Percentiles rank a stretch among this genome's conserved stretches.
Conservation (phyloP, 2,329 filamentous ascomycete genomes). For the Zasmidium cellare region DNA sequence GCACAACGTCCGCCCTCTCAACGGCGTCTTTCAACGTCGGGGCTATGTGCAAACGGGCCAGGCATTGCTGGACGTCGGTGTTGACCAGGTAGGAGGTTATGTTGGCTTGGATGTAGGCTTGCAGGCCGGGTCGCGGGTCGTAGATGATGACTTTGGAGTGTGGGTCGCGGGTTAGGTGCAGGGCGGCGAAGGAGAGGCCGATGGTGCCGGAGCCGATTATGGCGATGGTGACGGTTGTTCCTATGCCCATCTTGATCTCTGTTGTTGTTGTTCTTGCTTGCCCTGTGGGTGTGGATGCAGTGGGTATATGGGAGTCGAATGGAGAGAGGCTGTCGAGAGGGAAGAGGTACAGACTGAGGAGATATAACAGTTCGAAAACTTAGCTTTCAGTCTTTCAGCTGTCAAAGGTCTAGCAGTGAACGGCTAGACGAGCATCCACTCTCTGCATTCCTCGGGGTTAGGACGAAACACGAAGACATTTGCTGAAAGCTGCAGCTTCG, state of each 20-base stretch:
- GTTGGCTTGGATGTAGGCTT: slow-evolving; percentile 43
- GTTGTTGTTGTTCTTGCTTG: neutral
- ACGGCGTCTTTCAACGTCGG: slow-evolving; percentile 46
- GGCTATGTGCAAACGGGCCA: slow-evolving; percentile 39
- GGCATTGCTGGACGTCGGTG: slow-evolving; percentile 25
- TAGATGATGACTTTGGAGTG: slow-evolving; percentile 48
- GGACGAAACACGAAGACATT: no score
- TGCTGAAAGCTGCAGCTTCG: neutral
- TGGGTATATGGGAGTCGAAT: no score
- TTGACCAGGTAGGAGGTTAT: slow-evolving; percentile 47
- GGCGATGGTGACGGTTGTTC: slow-evolving; percentile 33
- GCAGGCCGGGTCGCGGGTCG: slow-evolving; percentile 52
- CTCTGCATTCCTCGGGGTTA: no score
- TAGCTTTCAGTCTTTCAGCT: neutral
- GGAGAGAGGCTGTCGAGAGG: no score
- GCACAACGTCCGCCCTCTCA: slow-evolving; percentile 51
- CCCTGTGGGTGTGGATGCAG: neutral
- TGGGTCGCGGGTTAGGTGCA: slow-evolving; percentile 50
- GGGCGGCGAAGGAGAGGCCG: slow-evolving; percentile 57
- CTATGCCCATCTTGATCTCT: neutral
- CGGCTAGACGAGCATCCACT: no score
- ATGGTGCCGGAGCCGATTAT: slow-evolving; percentile 52
- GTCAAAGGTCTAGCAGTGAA: no score
- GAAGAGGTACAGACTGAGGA: no score
- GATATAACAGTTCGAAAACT: neutral